A percentile compares a stretch with the other conserved stretches of the same genome.
Conservation (phyloP, 2,329 filamentous ascomycete species). For the Meredithiella fracta region DNA sequence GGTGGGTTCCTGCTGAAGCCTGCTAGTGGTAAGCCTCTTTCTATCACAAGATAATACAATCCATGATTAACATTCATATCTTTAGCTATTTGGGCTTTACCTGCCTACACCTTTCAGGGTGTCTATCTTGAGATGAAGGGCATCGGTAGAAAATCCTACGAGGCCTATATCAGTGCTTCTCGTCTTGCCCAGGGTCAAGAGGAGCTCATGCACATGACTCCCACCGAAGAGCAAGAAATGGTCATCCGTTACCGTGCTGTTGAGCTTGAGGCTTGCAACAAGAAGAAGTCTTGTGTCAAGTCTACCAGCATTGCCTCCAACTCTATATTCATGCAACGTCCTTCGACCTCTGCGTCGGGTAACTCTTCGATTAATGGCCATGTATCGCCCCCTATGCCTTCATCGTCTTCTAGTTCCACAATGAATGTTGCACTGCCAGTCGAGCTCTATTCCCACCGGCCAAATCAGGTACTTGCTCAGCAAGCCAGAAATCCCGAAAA, state of each 20-base stretch:
- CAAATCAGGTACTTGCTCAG: neutral
- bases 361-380: neutral
- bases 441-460: neutral
- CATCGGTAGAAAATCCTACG: constrained; percentile 49
- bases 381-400: too few relatives aligned
- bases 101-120: constrained; percentile 71
- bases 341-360: neutral
- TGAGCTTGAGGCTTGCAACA: constrained; percentile 4
- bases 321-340: neutral
- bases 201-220: constrained; percentile 38
- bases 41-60: too few relatives aligned
- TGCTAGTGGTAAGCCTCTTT: constrained; percentile 40
- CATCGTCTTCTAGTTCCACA: neutral
- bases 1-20: constrained; percentile 70
- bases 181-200: constrained; percentile 59
- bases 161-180: constrained; percentile 66
- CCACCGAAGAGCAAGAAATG: constrained; percentile 46
- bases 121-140: constrained; percentile 63
- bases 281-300: neutral
- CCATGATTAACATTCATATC: neutral
- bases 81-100: constrained; percentile 20
- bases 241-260: constrained; percentile 1
- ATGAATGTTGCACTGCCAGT: neutral
- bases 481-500: neutral
- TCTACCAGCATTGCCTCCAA: neutral